Evolutionary conservation across 164 flowering plant genomes (phyloP).

Genomic region (Magnolia sinica): DNA sequence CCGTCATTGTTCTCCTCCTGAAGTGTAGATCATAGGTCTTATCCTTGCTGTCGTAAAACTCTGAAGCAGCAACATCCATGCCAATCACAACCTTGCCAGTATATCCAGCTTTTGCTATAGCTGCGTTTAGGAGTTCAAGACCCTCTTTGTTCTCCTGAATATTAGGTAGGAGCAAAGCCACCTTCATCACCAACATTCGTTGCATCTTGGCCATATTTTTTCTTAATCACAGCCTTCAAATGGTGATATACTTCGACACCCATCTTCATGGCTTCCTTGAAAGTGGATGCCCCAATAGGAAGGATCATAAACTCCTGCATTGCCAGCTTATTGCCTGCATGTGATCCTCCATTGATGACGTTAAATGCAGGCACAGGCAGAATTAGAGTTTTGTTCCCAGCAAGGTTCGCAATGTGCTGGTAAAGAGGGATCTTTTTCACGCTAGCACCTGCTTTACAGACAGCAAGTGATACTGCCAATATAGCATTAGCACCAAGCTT

Average conservation of each 20-base stretch:
- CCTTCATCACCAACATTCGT: constrained; percentile 51
- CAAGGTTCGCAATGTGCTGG: too few species aligned
- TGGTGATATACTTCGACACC: constrained; percentile 52
- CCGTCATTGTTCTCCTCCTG: constrained; percentile 47
- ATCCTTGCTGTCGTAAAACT: constrained; percentile 31
- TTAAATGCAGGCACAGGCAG: constrained; percentile 52
- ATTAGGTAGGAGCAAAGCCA: constrained; percentile 45
- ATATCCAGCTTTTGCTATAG: constrained; percentile 46
- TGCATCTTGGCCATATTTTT: constrained; percentile 50
- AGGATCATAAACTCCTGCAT: constrained; percentile 58
- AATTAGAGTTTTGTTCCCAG: too few species aligned
- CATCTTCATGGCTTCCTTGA: constrained; percentile 53
- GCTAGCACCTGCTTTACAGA: too few species aligned
- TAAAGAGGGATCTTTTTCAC: too few species aligned
- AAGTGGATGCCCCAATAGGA: constrained; percentile 45
- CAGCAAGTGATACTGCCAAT: too few species aligned
- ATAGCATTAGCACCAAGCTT: constrained; percentile 58
- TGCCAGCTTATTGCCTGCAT: constrained; percentile 49
- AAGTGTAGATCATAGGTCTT: constrained; percentile 40
- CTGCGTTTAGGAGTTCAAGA: constrained; percentile 42
- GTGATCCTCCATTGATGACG: constrained; percentile 52
- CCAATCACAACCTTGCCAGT: constrained; percentile 44
- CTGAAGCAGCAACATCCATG: constrained; percentile 47
- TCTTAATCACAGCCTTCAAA: constrained; percentile 44
- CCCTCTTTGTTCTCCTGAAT: constrained; percentile 51